Evolutionary conservation across 2,329 filamentous ascomycete species (phyloP).

Genomic region (Calonectria multiphialidica): DNA sequence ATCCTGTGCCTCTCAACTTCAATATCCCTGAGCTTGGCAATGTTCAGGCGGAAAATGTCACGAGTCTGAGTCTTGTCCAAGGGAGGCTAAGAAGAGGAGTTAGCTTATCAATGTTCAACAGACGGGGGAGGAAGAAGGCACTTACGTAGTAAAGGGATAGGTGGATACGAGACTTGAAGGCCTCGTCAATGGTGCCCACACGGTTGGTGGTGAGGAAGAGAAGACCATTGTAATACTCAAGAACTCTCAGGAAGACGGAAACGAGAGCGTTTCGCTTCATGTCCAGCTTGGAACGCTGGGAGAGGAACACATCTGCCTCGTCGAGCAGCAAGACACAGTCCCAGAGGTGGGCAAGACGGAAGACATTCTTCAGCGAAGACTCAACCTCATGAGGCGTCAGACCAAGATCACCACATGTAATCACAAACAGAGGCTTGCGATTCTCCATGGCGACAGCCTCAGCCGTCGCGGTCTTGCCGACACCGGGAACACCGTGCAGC

Average conservation of each 20-base stretch:
- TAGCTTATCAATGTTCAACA: neutral
- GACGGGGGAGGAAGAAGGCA: neutral
- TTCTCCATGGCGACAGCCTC: slow-evolving; percentile 56
- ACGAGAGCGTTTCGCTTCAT: slow-evolving; percentile 53
- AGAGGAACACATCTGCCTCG: slow-evolving; percentile 52
- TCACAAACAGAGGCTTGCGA: slow-evolving; percentile 59
- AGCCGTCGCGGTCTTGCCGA: slow-evolving; percentile 63
- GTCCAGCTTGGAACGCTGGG: slow-evolving; percentile 44
- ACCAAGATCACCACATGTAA: slow-evolving; percentile 63
- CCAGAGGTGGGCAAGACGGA: slow-evolving; percentile 56
- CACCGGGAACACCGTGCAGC: slow-evolving; percentile 60
- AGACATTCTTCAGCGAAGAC: slow-evolving; percentile 54
- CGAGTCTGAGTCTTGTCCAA: slow-evolving; percentile 52
- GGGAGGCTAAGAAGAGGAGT: slow-evolving; percentile 42
- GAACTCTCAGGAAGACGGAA: slow-evolving; percentile 58
- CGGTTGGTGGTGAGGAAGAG: slow-evolving; percentile 65
- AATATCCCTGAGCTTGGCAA: slow-evolving; percentile 52
- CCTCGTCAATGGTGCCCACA: slow-evolving; percentile 61
- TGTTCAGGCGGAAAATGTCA: slow-evolving; percentile 56
- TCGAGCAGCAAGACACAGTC: slow-evolving; percentile 53
- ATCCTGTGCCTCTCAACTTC: slow-evolving; percentile 50
- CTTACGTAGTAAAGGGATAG: slow-evolving; percentile 55
- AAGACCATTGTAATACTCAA: slow-evolving; percentile 62
- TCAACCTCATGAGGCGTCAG: slow-evolving; percentile 57
- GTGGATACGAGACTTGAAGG: slow-evolving; percentile 62